A percentile compares a stretch with the other conserved stretches of the same genome.
These are phyloP conservation scores for Pleomassaria siparia DNA, from an alignment of 2,329 filamentous ascomycete genomes.

Conservation along the genomic window DNA sequence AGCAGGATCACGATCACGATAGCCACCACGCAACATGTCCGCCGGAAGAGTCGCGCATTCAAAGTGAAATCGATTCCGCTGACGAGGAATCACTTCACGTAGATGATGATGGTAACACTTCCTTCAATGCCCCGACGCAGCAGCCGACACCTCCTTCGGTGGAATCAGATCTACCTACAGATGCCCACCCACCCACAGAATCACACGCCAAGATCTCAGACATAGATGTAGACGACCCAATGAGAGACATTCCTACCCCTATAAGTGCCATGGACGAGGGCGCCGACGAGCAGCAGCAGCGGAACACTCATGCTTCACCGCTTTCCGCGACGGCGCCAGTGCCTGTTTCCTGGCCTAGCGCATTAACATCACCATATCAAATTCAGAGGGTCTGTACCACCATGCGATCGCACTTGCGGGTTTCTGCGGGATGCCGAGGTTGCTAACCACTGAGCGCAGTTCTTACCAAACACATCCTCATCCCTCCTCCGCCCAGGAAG, in stretches of 20 bases:
- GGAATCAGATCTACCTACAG: constrained; percentile 19
- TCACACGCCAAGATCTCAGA: constrained; percentile 33
- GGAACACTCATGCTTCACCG: constrained; percentile 35
- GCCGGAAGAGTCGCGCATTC: constrained; percentile 46
- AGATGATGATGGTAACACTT: constrained; percentile 18
- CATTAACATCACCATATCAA: constrained; percentile 35
- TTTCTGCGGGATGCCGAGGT: constrained; percentile 1
- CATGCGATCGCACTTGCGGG: not conserved
- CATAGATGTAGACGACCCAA: constrained; percentile 35
- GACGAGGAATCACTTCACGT: constrained; percentile 5
- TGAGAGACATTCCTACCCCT: constrained; percentile 42
- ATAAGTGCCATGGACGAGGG: constrained; percentile 40
- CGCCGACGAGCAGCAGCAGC: constrained; percentile 34
- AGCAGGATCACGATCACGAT: constrained; percentile 48
- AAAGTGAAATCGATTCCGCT: constrained; percentile 30
- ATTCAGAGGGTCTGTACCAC: constrained; percentile 34
- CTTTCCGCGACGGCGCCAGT: constrained; percentile 27
- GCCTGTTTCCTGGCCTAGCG: constrained; percentile 24
- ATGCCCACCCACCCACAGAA: constrained; percentile 21
- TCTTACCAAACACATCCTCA: constrained; percentile 76
- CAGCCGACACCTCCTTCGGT: constrained; percentile 41
- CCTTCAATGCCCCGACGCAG: constrained; percentile 26
- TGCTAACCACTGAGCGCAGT: constrained; percentile 49
- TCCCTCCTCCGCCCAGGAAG: constrained; percentile 86
- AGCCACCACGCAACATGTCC: constrained; percentile 53